Evolutionary conservation across 2,329 filamentous ascomycete genomes (phyloP).

Genomic region (Nannizzia gypsea): DNA sequence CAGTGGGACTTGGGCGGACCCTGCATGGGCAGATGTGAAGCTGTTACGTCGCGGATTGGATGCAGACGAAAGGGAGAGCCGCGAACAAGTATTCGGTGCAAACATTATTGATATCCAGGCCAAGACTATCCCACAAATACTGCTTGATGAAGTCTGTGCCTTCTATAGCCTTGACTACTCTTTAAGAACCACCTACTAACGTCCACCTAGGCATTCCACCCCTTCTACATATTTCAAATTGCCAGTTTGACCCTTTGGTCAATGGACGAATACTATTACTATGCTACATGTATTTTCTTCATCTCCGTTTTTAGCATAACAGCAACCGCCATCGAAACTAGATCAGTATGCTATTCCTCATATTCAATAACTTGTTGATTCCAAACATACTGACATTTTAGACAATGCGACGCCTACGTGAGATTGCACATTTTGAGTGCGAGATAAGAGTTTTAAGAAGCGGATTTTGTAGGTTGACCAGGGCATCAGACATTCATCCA

Average conservation of each 20-base stretch:
- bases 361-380: not conserved
- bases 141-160: constrained; percentile 66
- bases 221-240: constrained; percentile 96
- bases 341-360: constrained; percentile 45
- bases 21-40: constrained; percentile 68
- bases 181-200: not conserved
- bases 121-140: constrained; percentile 68
- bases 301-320: constrained; percentile 90
- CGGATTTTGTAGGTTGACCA: constrained; percentile 62
- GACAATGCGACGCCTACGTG: constrained; percentile 80
- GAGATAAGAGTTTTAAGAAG: constrained; percentile 86
- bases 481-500: not conserved
- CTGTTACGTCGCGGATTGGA: constrained; percentile 69
- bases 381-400: constrained; percentile 24
- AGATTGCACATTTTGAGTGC: constrained; percentile 91
- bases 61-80: constrained; percentile 70
- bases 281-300: constrained; percentile 84
- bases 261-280: constrained; percentile 93
- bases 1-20: constrained; percentile 87
- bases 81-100: constrained; percentile 75
- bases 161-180: not conserved
- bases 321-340: constrained; percentile 81
- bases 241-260: constrained; percentile 93
- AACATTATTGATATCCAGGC: constrained; percentile 91
- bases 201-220: constrained; percentile 67